These are phyloP conservation scores for Dovyalis caffra DNA, from an alignment of 345 rosid genomes.

Conservation along the genomic window DNA sequence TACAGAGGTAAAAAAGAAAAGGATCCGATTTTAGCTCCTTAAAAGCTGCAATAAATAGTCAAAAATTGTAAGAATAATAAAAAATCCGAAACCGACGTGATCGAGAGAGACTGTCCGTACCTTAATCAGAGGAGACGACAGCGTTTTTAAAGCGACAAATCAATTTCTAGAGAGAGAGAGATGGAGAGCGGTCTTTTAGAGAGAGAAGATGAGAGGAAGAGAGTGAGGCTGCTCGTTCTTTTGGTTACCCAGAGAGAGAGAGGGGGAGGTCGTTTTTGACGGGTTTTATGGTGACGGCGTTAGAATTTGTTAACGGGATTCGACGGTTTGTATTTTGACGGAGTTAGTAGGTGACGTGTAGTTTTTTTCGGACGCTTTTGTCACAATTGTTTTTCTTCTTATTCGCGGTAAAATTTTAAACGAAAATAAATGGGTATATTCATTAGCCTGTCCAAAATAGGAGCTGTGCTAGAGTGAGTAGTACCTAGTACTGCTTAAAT, in stretches of 20 bases:
- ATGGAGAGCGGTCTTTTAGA: not conserved
- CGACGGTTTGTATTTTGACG: conserved; percentile 25
- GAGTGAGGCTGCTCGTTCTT: conserved; percentile 20
- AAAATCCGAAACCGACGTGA: conserved; percentile 13
- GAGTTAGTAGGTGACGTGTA: conserved; percentile 17
- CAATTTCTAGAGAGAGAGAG: conserved; percentile 4
- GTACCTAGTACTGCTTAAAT: too few relatives aligned
- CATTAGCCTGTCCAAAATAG: too few relatives aligned
- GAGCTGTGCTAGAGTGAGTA: too few relatives aligned
- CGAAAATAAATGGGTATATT: not conserved
- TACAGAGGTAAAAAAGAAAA: not conserved
- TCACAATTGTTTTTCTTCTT: not conserved
- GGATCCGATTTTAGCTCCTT: conserved; percentile 61
- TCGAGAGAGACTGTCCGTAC: conserved; percentile 9
- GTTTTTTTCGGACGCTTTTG: not conserved
- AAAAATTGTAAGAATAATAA: conserved; percentile 11
- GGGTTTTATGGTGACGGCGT: conserved; percentile 46
- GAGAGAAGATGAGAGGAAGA: conserved; percentile 8
- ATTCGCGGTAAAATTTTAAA: conserved; percentile 16
- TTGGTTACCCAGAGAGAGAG: conserved; percentile 17
- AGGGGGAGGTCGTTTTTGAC: conserved; percentile 57
- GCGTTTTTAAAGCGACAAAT: conserved; percentile 8
- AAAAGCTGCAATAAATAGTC: conserved; percentile 23
- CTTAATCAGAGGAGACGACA: conserved; percentile 17
- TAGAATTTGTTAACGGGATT: conserved; percentile 2